Conservation (phyloP, 2,329 filamentous ascomycete species). For the Leptographium lundbergii region DNA sequence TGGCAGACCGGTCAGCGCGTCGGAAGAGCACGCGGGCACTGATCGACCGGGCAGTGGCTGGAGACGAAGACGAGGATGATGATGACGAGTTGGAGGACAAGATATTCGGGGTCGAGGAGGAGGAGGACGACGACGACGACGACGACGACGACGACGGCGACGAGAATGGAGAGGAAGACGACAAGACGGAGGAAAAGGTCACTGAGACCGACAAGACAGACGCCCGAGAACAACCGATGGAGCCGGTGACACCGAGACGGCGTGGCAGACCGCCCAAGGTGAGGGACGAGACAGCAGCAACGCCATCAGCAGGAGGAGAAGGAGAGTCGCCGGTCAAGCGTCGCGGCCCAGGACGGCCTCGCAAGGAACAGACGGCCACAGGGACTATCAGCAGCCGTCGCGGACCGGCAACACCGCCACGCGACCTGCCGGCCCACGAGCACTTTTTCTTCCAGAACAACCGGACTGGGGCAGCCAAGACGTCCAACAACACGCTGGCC, state of each 20-base stretch:
- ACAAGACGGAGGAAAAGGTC: conserved; percentile 14
- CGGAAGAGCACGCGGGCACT: conserved; percentile 71
- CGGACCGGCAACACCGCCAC: conserved; percentile 56
- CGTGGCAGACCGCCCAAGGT: conserved; percentile 18
- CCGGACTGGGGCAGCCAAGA: conserved; percentile 66
- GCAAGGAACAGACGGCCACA: conserved; percentile 3
- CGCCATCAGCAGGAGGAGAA: conserved; percentile 18
- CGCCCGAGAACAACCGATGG: conserved; percentile 21
- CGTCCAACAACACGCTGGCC: conserved; percentile 73
- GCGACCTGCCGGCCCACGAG: conserved; percentile 75
- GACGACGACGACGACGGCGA: too few relatives aligned
- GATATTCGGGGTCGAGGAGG: conserved; percentile 48
- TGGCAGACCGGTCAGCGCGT: conserved; percentile 74
- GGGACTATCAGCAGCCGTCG: conserved; percentile 7
- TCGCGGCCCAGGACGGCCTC: conserved; percentile 9
- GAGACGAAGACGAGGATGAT: conserved; percentile 48
- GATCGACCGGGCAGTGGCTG: conserved; percentile 56
- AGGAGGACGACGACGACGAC: conserved; percentile 25
- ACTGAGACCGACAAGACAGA: conserved; percentile 33
- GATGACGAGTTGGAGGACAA: conserved; percentile 55
- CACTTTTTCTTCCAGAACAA: conserved; percentile 90
- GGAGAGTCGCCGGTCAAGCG: conserved; percentile 23
- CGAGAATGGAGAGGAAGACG: conserved; percentile 16
- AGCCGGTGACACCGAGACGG: conserved; percentile 23
- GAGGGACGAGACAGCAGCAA: neutral